A percentile compares a stretch with the other conserved stretches of the same genome.
These are phyloP conservation scores for Plectosphaerella plurivora DNA, from an alignment of 2,329 filamentous ascomycete species.

Conservation along the genomic window DNA sequence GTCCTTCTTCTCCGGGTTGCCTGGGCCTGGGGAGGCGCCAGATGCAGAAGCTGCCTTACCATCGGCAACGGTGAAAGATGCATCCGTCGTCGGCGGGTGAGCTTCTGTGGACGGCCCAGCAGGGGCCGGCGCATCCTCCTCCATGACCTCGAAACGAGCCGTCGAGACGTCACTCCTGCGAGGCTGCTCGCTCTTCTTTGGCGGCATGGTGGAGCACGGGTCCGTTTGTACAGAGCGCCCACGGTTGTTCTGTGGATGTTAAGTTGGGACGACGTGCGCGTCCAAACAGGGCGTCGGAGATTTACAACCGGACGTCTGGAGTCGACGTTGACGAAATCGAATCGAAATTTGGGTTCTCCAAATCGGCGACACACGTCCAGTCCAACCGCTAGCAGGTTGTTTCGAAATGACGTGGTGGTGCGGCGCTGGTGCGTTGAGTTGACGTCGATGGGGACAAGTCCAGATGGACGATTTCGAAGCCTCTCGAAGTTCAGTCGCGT, in stretches of 20 bases:
- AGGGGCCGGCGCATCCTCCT: constrained; percentile 26
- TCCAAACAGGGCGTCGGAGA: too few species aligned
- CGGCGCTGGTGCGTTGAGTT: neutral
- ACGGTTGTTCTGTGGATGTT: neutral
- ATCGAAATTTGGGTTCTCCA: too few species aligned
- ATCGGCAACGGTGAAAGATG: too few species aligned
- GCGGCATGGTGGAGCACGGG: constrained; percentile 39
- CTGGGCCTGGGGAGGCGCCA: constrained; percentile 9
- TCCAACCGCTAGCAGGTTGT: too few species aligned
- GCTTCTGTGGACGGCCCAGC: constrained; percentile 12
- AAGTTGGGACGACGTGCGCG: neutral
- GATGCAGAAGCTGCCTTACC: too few species aligned
- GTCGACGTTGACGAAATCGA: too few species aligned
- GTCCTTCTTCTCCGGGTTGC: constrained; percentile 19
- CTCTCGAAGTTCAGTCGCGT: neutral
- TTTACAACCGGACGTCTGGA: too few species aligned
- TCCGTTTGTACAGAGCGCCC: neutral
- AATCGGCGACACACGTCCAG: too few species aligned
- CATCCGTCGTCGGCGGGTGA: too few species aligned
- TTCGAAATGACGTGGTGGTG: neutral
- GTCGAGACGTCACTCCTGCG: constrained; percentile 42
- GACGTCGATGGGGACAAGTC: neutral
- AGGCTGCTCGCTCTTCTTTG: constrained; percentile 47
- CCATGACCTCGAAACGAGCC: constrained; percentile 38
- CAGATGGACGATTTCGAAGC: neutral